Evolutionary conservation across 176 grass and related monocot genomes (phyloP), one percentile per base, ranked within the genome.

Genomic region (Puya raimondii): DNA sequence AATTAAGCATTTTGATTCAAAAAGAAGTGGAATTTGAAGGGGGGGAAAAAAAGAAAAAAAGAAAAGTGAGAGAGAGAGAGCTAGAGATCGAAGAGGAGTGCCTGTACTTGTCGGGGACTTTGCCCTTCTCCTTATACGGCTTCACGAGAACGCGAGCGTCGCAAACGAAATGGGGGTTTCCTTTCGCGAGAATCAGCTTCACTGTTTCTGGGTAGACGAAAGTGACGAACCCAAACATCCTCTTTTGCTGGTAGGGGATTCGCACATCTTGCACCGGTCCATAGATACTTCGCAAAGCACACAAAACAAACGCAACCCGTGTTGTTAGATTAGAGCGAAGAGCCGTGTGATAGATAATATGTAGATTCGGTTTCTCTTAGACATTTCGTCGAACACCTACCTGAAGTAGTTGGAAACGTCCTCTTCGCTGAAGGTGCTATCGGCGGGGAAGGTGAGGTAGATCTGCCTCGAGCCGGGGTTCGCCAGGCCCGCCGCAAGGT

Each of bases 211-310:
- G 77, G 70, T 83, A 91, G 17, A 85, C 75, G 75, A 96, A 96
- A 75, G 92, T 96, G 72, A 96, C 92, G 12, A 96, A 96, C 17
- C 92, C 92, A n/a, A 96, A 96, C 92, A 96, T 96, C 65, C 92
- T 80, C 88, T 91, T 96, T 72, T 88, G 83, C 78, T 96, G 92
- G 70, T 91, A 86, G 10, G 92, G 92, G 69, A 96, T 91, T 64
- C 92, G 82, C 59, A 96, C 92, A 69, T 96, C 92, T 76, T 96
- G 92, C 74, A 96, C 92, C 11, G 88, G 88, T 4, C 92, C 88
- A 69, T 88, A 96, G 64, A 88, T 88, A 65, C 91, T 96, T 80
- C 86, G 57, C 64, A 53, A 48, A 52, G 16, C 50, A 10, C 11
- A 67, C 18, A 59, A 22, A 64, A 42, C 49, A 50, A 76, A 57